Conservation (phyloP, 179 eudicot genomes). For the Silene coronaria region DNA sequence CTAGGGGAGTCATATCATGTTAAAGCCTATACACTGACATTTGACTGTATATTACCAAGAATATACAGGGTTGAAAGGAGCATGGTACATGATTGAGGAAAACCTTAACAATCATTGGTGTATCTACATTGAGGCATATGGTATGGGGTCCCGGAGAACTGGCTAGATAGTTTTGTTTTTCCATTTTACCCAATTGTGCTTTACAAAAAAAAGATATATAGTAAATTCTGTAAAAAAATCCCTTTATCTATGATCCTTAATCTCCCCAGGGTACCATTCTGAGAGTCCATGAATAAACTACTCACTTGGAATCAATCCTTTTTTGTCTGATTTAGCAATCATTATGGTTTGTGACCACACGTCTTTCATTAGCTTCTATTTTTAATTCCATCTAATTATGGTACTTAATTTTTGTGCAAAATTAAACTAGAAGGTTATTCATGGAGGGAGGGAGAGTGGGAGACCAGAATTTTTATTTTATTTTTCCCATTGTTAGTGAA, state of each 20-base stretch:
- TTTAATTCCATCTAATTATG: neutral
- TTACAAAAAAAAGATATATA: too few relatives aligned
- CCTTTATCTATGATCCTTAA: neutral
- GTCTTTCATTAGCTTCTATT: neutral
- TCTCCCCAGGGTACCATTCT: neutral
- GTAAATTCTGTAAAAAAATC: neutral
- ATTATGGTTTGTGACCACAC: neutral
- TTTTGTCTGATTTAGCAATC: neutral
- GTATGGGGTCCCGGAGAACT: neutral
- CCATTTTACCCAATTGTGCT: too few relatives aligned
- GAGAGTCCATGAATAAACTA: neutral
- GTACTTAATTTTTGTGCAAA: neutral
- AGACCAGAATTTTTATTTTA: neutral
- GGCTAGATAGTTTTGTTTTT: neutral
- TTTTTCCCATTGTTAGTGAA: neutral
- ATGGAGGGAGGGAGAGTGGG: neutral
- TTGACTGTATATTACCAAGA: neutral
- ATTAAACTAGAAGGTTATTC: neutral
- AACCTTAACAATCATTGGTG: neutral
- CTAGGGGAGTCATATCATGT: neutral
- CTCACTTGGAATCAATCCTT: neutral
- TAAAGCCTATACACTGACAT: neutral
- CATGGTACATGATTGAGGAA: neutral
- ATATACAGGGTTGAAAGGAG: neutral
- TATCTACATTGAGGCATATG: neutral